phyloP scores from a whole-genome alignment of 2,329 filamentous ascomycete genomes.

The Colletotrichum phormii region DNA sequence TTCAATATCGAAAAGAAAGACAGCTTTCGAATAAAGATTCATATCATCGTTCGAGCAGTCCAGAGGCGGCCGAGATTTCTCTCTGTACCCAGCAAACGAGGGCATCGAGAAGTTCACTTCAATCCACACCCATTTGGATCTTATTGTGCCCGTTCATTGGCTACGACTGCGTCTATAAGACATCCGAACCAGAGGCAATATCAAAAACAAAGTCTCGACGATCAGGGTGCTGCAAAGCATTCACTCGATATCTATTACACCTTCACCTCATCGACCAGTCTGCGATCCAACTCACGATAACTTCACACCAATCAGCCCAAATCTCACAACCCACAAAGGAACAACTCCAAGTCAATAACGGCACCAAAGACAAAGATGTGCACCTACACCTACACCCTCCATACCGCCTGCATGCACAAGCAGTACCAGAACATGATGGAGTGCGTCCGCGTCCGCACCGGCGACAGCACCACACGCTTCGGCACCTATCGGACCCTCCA shows the following conservation, averaged over 20 bases:
- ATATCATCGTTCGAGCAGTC: not conserved
- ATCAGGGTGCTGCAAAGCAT: too few species aligned
- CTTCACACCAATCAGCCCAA: not conserved
- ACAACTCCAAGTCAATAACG: not conserved
- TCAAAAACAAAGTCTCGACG: too few species aligned
- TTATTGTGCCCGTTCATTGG: too few species aligned
- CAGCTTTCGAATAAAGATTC: not conserved
- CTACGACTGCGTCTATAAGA: too few species aligned
- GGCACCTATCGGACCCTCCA: not conserved
- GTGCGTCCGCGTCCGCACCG: constrained; percentile 42
- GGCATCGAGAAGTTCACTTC: not conserved
- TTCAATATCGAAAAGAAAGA: not conserved
- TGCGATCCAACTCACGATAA: too few species aligned
- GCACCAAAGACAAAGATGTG: constrained; percentile 43
- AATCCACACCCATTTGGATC: too few species aligned
- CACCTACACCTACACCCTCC: constrained; percentile 43
- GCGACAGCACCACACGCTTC: constrained; percentile 23
- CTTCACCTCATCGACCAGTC: too few species aligned
- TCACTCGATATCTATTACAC: too few species aligned
- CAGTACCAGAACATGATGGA: constrained; percentile 49
- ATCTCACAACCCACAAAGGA: not conserved
- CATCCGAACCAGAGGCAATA: too few species aligned
- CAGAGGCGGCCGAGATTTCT: not conserved
- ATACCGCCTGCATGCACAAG: constrained; percentile 44
- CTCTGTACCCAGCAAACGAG: not conserved